Conservation (phyloP, 2,329 filamentous ascomycete genomes). For the Aspergillus tamarii region DNA sequence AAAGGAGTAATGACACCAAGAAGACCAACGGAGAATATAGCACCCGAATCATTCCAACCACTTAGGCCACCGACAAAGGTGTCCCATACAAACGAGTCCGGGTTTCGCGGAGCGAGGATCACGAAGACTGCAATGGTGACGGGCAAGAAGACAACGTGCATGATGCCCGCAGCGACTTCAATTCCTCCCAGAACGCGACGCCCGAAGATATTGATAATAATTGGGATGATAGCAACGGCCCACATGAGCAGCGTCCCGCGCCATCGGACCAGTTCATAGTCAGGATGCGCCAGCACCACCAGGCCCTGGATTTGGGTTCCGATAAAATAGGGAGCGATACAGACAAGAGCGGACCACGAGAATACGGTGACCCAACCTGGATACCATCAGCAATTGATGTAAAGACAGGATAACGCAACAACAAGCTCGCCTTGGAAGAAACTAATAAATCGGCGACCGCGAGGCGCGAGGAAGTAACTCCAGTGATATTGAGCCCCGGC, state of each 20-base stretch:
- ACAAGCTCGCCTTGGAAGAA: conserved; percentile 23
- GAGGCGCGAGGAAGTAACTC: conserved; percentile 35
- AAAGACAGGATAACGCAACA: too few relatives aligned
- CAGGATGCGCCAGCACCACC: conserved; percentile 31
- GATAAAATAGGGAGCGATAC: conserved; percentile 30
- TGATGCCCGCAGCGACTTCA: conserved; percentile 19
- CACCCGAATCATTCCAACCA: conserved; percentile 27
- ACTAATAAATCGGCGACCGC: conserved; percentile 23
- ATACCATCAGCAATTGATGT: too few relatives aligned
- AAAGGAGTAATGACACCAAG: conserved; percentile 18
- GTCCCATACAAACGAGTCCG: conserved; percentile 27
- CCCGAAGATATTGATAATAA: conserved; percentile 55
- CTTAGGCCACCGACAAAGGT: conserved; percentile 27
- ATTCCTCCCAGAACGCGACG: conserved; percentile 16
- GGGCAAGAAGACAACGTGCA: conserved; percentile 29
- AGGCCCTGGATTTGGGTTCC: conserved; percentile 41
- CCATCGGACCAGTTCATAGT: conserved; percentile 31
- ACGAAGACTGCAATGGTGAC: conserved; percentile 26
- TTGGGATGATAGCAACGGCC: conserved; percentile 50
- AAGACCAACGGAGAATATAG: conserved; percentile 21
- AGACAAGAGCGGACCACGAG: conserved; percentile 33
- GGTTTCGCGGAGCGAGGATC: conserved; percentile 26
- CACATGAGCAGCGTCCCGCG: conserved; percentile 54
- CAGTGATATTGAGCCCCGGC: conserved; percentile 42
- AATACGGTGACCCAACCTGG: conserved; percentile 8